Evolutionary conservation across 371 early-diverging fungal genomes (phyloP).

Genomic region (Mucor mucedo): DNA sequence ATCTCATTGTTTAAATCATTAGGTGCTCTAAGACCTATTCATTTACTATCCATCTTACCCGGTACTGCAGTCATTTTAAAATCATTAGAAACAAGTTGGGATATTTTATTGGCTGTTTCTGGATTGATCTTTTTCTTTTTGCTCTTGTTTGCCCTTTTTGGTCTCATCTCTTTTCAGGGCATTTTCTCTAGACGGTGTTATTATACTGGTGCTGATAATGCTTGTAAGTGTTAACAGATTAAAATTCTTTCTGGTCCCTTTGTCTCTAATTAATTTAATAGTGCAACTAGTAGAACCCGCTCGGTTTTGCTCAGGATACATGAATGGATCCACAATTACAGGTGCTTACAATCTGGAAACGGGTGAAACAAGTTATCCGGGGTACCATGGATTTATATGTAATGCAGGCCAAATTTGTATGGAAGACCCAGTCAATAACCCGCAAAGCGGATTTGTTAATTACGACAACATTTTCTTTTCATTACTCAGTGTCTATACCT

Average conservation of each 20-base stretch:
- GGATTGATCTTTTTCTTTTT: slow-evolving; percentile 63
- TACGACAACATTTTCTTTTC: slow-evolving; percentile 60
- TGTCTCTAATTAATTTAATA: slow-evolving; percentile 12
- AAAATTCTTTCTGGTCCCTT: background rate
- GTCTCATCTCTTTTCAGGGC: slow-evolving; percentile 60
- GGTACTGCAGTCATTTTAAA: slow-evolving; percentile 64
- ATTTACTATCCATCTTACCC: slow-evolving; percentile 51
- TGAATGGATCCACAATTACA: slow-evolving; percentile 46
- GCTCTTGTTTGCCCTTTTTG: slow-evolving; percentile 60
- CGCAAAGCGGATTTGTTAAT: slow-evolving; percentile 50
- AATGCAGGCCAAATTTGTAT: slow-evolving; percentile 53
- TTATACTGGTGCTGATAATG: slow-evolving; percentile 22
- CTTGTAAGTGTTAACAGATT: slow-evolving; percentile 30
- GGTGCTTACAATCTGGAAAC: slow-evolving; percentile 48
- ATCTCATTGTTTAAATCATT: slow-evolving; percentile 61
- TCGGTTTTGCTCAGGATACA: slow-evolving; percentile 60
- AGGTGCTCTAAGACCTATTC: slow-evolving; percentile 56
- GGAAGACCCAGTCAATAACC: slow-evolving; percentile 51
- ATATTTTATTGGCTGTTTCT: slow-evolving; percentile 54
- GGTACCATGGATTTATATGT: slow-evolving; percentile 45
- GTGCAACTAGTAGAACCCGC: slow-evolving; percentile 53
- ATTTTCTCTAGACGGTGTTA: slow-evolving; percentile 58
- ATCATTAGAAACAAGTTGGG: slow-evolving; percentile 60
- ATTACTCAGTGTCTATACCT: slow-evolving; percentile 55
- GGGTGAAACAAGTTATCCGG: slow-evolving; percentile 40